phyloP scores from a whole-genome alignment of 208 protist genomes.

The Balamuthia mandrillaris region DNA sequence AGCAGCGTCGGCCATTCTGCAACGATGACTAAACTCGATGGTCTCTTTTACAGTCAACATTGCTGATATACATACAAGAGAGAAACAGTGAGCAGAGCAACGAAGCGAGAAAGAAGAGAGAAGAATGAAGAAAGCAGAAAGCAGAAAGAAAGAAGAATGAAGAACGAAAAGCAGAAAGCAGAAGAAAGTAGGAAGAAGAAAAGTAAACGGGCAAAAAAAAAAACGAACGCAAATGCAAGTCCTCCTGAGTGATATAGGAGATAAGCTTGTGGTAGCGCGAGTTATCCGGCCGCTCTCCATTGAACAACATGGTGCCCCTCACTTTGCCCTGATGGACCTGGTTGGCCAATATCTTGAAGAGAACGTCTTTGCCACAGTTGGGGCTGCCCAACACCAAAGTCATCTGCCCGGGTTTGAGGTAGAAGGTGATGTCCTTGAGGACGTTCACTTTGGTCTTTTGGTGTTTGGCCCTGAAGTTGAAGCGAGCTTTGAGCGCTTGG shows the following conservation, averaged over 20 bases:
- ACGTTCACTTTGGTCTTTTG: too few relatives aligned
- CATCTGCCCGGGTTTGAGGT: constrained; percentile 23
- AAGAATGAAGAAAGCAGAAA: too few relatives aligned
- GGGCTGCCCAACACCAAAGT: constrained; percentile 25
- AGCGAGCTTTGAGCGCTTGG: too few relatives aligned
- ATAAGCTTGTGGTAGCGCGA: not conserved
- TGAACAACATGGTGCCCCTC: constrained; percentile 14
- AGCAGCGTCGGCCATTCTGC: constrained; percentile 19
- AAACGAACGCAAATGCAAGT: not conserved
- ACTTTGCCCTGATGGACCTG: not conserved
- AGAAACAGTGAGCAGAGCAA: too few relatives aligned
- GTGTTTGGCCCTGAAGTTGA: too few relatives aligned
- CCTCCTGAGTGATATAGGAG: constrained; percentile 5
- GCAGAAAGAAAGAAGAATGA: too few relatives aligned
- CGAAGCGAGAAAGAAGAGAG: too few relatives aligned
- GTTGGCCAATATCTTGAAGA: constrained; percentile 35
- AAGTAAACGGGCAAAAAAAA: too few relatives aligned
- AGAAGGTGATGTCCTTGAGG: constrained; percentile 31
- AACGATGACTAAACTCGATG: constrained; percentile 39
- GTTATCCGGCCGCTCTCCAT: not conserved
- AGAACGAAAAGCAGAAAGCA: too few relatives aligned
- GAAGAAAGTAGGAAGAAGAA: too few relatives aligned
- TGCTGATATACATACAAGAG: too few relatives aligned
- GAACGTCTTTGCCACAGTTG: constrained; percentile 1
- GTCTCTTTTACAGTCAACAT: constrained; percentile 51